These are phyloP conservation scores for Capsicum chinense DNA, from an alignment of 257 asterid genomes.

Conservation along the genomic window DNA sequence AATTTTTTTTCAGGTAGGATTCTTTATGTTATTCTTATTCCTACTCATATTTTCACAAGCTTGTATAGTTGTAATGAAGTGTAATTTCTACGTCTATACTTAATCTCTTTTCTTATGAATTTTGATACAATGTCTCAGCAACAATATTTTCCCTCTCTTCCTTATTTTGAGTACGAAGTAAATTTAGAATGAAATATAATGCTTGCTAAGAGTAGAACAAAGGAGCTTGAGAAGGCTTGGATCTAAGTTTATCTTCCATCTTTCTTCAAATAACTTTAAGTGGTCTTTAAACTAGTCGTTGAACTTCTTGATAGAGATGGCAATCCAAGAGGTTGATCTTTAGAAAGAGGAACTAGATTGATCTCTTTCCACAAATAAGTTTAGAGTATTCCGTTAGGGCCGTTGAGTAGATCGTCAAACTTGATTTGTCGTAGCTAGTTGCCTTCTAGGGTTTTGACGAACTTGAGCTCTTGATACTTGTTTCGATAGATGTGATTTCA, in stretches of 20 bases:
- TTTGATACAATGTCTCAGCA: neutral
- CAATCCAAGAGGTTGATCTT: neutral
- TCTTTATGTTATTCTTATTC: no score
- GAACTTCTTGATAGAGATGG: neutral
- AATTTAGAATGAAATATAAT: neutral
- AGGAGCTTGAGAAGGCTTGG: neutral
- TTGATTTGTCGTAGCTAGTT: neutral
- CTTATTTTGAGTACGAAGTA: neutral
- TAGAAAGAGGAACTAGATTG: constrained; percentile 6
- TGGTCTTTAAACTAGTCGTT: neutral
- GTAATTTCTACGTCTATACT: neutral
- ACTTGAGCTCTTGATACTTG: neutral
- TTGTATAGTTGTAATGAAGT: neutral
- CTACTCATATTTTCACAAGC: no score
- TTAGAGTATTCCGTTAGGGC: neutral
- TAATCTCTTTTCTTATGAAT: neutral
- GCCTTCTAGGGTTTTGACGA: neutral
- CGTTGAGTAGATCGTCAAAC: neutral
- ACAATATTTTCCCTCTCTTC: neutral
- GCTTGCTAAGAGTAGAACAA: neutral
- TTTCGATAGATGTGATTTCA: neutral
- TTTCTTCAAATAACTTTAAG: neutral
- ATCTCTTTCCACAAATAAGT: constrained; percentile 15
- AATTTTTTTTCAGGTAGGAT: no score
- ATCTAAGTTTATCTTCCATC: neutral